Percentiles rank a stretch among this genome's conserved stretches.
phyloP scores from a whole-genome alignment of 2,329 filamentous ascomycete genomes.

The Ophiosphaerella narmari region DNA sequence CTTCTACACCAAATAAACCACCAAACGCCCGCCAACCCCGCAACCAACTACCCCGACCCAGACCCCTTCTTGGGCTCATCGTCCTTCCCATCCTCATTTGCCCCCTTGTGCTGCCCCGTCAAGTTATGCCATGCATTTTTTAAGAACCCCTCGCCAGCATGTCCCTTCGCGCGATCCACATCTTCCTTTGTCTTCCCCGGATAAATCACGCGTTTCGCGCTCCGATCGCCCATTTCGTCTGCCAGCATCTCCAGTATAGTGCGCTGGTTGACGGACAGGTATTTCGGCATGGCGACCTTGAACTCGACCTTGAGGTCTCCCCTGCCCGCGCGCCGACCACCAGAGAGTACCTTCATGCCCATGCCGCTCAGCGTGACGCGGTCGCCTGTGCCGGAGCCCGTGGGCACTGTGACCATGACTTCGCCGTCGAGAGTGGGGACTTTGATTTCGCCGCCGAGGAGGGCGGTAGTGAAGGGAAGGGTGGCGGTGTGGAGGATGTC shows the following conservation, averaged over 20 bases:
- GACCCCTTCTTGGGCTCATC: slow-evolving; percentile 39
- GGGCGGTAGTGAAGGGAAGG: slow-evolving; percentile 88
- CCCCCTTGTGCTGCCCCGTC: slow-evolving; percentile 68
- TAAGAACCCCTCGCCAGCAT: slow-evolving; percentile 86
- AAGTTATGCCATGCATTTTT: slow-evolving; percentile 93
- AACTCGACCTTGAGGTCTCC: slow-evolving; percentile 95
- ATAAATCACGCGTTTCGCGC: slow-evolving; percentile 91
- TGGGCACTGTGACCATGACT: slow-evolving; percentile 87
- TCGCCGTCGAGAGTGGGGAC: slow-evolving; percentile 90
- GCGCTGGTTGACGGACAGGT: slow-evolving; percentile 85
- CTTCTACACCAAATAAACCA: slow-evolving; percentile 23
- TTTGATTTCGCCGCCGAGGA: slow-evolving; percentile 86
- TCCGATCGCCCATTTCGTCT: slow-evolving; percentile 93
- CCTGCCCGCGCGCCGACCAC: slow-evolving; percentile 61
- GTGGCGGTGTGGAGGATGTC: slow-evolving; percentile 92
- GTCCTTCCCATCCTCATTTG: slow-evolving; percentile 33
- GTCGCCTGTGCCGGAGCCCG: slow-evolving; percentile 90
- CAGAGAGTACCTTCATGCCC: slow-evolving; percentile 85
- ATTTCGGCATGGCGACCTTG: slow-evolving; percentile 94
- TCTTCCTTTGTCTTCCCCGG: slow-evolving; percentile 57
- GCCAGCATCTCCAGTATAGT: slow-evolving; percentile 94
- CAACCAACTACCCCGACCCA: slow-evolving; percentile 29
- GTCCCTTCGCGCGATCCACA: slow-evolving; percentile 39
- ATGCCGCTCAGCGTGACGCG: slow-evolving; percentile 85
- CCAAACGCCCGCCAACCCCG: slow-evolving; percentile 20